phyloP scores from a whole-genome alignment of 2,329 filamentous ascomycete genomes.

The Botrytis pseudocinerea region DNA sequence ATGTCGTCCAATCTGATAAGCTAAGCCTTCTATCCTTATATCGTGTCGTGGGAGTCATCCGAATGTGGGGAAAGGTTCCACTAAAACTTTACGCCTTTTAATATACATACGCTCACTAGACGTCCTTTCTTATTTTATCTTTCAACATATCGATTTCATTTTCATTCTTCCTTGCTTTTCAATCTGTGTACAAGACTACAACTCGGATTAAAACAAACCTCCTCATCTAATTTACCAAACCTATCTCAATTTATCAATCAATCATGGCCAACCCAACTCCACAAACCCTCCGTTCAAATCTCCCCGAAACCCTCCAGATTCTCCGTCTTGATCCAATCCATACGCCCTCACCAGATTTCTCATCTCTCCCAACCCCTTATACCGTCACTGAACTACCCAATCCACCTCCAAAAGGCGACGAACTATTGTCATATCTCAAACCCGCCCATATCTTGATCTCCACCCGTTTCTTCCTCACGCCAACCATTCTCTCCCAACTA shows the following conservation, averaged over 20 bases:
- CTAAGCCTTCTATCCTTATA: background rate
- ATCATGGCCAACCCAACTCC: background rate
- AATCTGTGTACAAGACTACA: background rate
- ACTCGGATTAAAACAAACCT: background rate
- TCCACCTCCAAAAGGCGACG: slow-evolving; percentile 30
- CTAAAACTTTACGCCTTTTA: background rate
- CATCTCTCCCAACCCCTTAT: slow-evolving; percentile 29
- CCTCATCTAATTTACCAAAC: background rate
- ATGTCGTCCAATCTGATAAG: background rate
- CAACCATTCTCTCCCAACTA: slow-evolving; percentile 36
- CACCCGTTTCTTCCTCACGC: slow-evolving; percentile 38
- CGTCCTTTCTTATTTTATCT: background rate
- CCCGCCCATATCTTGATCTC: slow-evolving; percentile 44
- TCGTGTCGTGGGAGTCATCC: background rate
- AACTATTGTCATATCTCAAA: slow-evolving; percentile 33
- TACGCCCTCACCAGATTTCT: background rate
- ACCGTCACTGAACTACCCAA: slow-evolving; percentile 30
- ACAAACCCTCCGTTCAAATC: slow-evolving; percentile 7
- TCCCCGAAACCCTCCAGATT: background rate
- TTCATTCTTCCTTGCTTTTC: background rate
- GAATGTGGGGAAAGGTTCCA: background rate
- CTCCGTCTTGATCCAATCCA: slow-evolving; percentile 10
- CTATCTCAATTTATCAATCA: background rate
- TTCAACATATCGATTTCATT: background rate
- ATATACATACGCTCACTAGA: background rate